These are phyloP conservation scores for Trametes polyzona DNA, from an alignment of 1,284 basidiomycete species.

Conservation along the genomic window DNA sequence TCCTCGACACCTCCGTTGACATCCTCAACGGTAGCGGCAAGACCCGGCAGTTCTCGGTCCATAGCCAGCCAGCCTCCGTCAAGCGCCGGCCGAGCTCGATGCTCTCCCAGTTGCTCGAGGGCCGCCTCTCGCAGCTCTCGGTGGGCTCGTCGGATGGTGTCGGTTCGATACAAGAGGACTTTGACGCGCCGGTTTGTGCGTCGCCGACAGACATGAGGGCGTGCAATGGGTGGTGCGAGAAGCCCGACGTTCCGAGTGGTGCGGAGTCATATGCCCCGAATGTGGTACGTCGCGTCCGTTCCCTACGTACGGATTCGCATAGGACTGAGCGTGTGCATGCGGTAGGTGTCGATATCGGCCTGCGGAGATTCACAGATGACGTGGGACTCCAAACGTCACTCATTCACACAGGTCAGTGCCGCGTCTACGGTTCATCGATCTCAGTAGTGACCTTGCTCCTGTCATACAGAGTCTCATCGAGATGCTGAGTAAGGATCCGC, in stretches of 20 bases:
- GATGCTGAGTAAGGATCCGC: constrained; percentile 15
- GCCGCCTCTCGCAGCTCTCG: constrained; percentile 1
- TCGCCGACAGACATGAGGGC: constrained; percentile 17
- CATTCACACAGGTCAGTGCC: constrained; percentile 24
- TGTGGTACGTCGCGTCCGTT: constrained; percentile 26
- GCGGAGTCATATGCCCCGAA: constrained; percentile 1
- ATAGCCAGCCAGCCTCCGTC: constrained; percentile 12
- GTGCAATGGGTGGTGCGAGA: constrained; percentile 26
- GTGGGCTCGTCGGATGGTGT: background rate
- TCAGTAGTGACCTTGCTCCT: background rate
- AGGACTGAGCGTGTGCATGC: background rate
- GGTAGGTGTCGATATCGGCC: constrained; percentile 27
- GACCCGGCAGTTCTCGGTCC: constrained; percentile 15
- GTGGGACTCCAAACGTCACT: constrained; percentile 25
- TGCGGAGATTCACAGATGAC: constrained; percentile 27
- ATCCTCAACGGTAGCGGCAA: constrained; percentile 13
- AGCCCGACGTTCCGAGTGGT: background rate
- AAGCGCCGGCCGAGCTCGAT: constrained; percentile 8
- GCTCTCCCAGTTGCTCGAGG: constrained; percentile 13
- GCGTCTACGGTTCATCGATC: background rate
- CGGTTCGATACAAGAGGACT: background rate
- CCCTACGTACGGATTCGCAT: no score
- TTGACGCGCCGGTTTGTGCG: constrained; percentile 9
- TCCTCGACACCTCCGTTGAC: constrained; percentile 17
- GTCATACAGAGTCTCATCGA: constrained; percentile 13